These are phyloP conservation scores for Agaricus sinodeliciosus DNA, from an alignment of 768 basidiomycete genomes.

Conservation along the genomic window DNA sequence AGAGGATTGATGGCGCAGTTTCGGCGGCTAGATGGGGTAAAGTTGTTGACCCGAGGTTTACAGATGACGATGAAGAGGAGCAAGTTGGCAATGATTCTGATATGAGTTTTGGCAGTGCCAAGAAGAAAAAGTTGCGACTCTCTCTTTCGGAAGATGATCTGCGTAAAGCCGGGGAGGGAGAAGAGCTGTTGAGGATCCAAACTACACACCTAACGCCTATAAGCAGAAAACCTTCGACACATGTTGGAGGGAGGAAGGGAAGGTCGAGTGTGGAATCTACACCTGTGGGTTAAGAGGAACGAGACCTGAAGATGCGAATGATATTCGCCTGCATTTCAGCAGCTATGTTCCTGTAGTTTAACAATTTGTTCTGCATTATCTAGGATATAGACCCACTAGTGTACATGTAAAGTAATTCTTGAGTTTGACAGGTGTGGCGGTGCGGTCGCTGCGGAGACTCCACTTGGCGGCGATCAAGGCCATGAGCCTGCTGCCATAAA, in stretches of 20 bases:
- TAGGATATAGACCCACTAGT: not conserved
- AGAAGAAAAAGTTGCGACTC: constrained; percentile 18
- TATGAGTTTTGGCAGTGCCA: constrained; percentile 20
- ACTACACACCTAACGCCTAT: constrained; percentile 45
- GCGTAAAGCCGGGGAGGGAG: constrained; percentile 26
- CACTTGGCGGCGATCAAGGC: not conserved
- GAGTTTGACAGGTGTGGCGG: too few relatives aligned
- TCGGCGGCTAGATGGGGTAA: constrained; percentile 58
- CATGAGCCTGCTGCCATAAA: not conserved
- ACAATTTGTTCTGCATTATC: not conserved
- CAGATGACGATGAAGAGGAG: constrained; percentile 34
- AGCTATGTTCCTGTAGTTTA: constrained; percentile 4
- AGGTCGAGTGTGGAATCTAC: constrained; percentile 41
- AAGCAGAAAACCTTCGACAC: constrained; percentile 56
- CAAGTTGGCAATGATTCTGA: not conserved
- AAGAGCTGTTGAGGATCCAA: constrained; percentile 26
- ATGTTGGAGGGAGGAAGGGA: constrained; percentile 36
- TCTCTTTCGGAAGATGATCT: constrained; percentile 23
- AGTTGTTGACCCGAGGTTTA: constrained; percentile 29
- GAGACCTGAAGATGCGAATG: not conserved
- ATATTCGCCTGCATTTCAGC: too few relatives aligned
- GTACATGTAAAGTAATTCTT: not conserved
- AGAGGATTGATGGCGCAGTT: constrained; percentile 63
- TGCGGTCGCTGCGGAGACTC: constrained; percentile 6
- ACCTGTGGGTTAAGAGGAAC: constrained; percentile 22